A percentile compares a stretch with the other conserved stretches of the same genome.
phyloP scores from a whole-genome alignment of 1,139 yeast species.

The Saccharomycopsis phalli region DNA sequence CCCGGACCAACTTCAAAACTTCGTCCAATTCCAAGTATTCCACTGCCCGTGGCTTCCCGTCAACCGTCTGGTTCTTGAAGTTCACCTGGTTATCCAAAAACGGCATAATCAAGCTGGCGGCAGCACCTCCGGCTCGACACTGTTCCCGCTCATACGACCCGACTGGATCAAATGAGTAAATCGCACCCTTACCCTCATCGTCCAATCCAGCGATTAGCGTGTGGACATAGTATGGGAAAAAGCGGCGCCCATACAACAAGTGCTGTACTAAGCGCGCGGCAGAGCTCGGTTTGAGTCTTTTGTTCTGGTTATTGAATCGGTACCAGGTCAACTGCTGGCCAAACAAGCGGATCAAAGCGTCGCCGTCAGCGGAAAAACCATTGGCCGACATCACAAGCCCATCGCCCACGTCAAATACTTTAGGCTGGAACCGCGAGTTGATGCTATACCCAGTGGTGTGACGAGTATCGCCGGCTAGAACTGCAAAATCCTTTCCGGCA shows the following conservation, averaged over 20 bases:
- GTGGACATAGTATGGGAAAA: constrained; percentile 94
- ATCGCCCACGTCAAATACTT: constrained; percentile 85
- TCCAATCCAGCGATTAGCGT: constrained; percentile 93
- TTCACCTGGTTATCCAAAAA: constrained; percentile 95
- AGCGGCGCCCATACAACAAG: constrained; percentile 81
- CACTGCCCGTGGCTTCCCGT: constrained; percentile 54
- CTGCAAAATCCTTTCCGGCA: constrained; percentile 96
- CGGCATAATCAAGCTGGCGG: constrained; percentile 93
- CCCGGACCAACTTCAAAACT: constrained; percentile 78
- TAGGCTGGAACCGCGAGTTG: constrained; percentile 87
- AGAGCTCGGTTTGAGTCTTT: constrained; percentile 55
- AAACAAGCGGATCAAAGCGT: constrained; percentile 71
- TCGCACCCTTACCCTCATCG: constrained; percentile 90
- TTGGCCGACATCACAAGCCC: constrained; percentile 81
- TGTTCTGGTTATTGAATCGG: constrained; percentile 73
- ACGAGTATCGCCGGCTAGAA: constrained; percentile 96
- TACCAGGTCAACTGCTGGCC: constrained; percentile 84
- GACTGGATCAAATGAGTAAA: constrained; percentile 94
- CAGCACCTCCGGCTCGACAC: constrained; percentile 97
- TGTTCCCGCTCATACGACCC: constrained; percentile 97
- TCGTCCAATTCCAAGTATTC: constrained; percentile 70
- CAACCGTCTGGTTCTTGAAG: constrained; percentile 85
- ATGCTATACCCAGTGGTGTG: constrained; percentile 91
- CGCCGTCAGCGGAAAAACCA: constrained; percentile 95
- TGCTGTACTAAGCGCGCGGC: constrained; percentile 93